phyloP scores from a whole-genome alignment of 2,329 filamentous ascomycete species.

The Dactylonectria macrodidyma region DNA sequence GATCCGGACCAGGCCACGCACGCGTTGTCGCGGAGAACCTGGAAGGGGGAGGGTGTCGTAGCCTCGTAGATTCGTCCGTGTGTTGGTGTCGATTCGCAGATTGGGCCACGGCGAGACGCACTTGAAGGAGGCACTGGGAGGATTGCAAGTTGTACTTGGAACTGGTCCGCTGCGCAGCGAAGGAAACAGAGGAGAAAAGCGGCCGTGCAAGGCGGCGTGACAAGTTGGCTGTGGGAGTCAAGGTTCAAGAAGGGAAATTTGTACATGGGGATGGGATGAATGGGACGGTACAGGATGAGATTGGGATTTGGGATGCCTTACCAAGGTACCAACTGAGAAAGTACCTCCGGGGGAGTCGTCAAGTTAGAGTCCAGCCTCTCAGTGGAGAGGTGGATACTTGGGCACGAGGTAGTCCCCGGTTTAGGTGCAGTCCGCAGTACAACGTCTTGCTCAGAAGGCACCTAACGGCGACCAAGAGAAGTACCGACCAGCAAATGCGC shows the following conservation, averaged over 20 bases:
- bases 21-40: conserved; percentile 19
- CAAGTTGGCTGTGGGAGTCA: conserved; percentile 29
- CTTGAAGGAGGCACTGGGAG: not conserved
- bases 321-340: conserved; percentile 12
- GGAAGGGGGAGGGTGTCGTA: conserved; percentile 10
- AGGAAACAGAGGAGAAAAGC: conserved; percentile 10
- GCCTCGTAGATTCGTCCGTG: conserved; percentile 19
- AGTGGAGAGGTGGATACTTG: conserved; percentile 10
- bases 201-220: conserved; percentile 21
- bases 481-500: not conserved
- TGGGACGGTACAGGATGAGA: conserved; percentile 25
- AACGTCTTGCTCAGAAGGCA: conserved; percentile 1
- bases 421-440: not conserved
- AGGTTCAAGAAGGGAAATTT: conserved; percentile 34
- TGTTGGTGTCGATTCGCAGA: conserved; percentile 7
- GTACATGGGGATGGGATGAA: conserved; percentile 30
- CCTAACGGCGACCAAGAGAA: not conserved
- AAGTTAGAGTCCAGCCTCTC: not conserved
- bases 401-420: not conserved
- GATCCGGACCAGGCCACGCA: conserved; percentile 28
- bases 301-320: conserved; percentile 26
- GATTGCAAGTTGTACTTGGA: no score
- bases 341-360: conserved; percentile 9
- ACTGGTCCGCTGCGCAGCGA: not conserved
- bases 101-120: conserved; percentile 19